Evolutionary conservation across 345 rosid genomes (phyloP).

Genomic region (Syzygium aqueum): DNA sequence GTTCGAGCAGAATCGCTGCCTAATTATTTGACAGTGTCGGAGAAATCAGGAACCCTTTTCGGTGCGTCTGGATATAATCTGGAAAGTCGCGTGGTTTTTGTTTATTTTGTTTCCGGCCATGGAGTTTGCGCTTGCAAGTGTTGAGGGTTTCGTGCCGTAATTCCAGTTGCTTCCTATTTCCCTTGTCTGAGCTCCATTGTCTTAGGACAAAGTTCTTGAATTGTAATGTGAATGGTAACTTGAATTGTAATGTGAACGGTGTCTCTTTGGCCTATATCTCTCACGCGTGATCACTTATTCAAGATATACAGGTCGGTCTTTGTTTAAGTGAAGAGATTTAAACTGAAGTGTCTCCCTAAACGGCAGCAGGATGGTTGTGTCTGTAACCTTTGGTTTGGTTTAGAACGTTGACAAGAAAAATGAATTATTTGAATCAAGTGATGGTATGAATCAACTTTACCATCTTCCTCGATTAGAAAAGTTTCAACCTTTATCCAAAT

Average conservation of each 20-base stretch:
- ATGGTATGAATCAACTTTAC: background rate
- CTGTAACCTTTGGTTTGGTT: background rate
- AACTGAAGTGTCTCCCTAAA: background rate
- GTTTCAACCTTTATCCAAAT: background rate
- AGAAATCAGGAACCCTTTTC: background rate
- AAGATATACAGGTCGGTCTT: background rate
- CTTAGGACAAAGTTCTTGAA: background rate
- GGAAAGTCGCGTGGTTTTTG: background rate
- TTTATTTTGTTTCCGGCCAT: background rate
- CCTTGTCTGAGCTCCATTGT: background rate
- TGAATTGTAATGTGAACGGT: background rate
- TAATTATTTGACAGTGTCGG: background rate
- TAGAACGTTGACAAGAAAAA: background rate
- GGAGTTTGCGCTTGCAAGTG: background rate
- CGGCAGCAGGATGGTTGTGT: background rate
- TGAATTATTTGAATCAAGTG: background rate
- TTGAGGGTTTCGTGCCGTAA: background rate
- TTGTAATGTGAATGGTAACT: background rate
- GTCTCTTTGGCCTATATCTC: background rate
- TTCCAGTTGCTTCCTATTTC: background rate
- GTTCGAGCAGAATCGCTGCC: background rate
- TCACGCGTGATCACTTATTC: background rate
- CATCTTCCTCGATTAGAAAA: background rate
- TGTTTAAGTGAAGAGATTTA: background rate
- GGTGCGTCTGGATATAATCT: background rate